Base-by-base conservation (phyloP, 176 grass and related monocot species). In the Puya raimondii region DNA sequence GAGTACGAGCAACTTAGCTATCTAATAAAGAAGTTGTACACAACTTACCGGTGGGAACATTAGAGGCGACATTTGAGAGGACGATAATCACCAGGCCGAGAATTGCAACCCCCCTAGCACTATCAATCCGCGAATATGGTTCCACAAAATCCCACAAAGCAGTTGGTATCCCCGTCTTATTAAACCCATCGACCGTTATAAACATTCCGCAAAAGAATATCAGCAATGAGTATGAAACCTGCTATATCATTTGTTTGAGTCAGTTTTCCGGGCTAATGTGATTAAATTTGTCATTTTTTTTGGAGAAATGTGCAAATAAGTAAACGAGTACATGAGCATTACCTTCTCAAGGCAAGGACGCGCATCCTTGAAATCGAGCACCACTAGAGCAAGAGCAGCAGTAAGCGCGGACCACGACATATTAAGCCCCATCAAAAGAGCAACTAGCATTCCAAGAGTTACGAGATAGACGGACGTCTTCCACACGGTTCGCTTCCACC, bases 191-290 rank as follows among this genome's bases (percentile, higher is more conserved):
- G 1, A 96, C 92, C 2, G 92, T 96, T 50, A 96, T 91, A 84
- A 96, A 96, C 92, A 96, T 96, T 1, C 92, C 92, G 51, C 88
- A 91, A 72, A 96, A 96, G 83, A 96, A 96, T 48, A 96, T 73
- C 58, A 96, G n/a, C 64, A 96, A 73, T 9, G 88, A 86, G 27
- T 96, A 96, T 0, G 92, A 96, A 4, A 96, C 92, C 93, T 97
- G 86, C 33, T 42, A 42, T 42, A 42, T 42, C 33, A 42, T 42
- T 42, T 42, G 33, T 42, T 42, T 7, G 4, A 42, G 33, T 42
- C 6, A 42, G 33, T 42, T 42, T 42, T 42, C 4, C 33, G 0
- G 33, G 33, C 4, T 33, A 33, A 33, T 33, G 29, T 6, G 29
- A 33, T 8, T 42, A 42, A 42, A 42, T 42, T 42, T 42, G 33